Percentiles rank a stretch among this genome's conserved stretches.
Evolutionary conservation across 2,329 filamentous ascomycete genomes (phyloP).

Genomic region (Calycina herbarum): DNA sequence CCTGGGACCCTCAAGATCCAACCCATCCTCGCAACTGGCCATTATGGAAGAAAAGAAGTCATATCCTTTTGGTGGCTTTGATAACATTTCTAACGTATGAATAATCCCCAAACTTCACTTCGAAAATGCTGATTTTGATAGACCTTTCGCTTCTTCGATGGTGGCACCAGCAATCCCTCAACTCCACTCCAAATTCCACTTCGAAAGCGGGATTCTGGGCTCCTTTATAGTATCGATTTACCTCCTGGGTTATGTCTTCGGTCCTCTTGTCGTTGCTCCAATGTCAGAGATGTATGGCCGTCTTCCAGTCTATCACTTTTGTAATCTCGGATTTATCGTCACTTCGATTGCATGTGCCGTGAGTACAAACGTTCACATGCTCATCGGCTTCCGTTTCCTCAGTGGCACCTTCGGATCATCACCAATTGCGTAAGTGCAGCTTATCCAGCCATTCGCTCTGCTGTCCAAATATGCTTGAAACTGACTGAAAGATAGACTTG

Average conservation of each 20-base stretch:
- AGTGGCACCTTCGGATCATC: constrained; percentile 48
- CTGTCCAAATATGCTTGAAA: background rate
- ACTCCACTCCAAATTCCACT: background rate
- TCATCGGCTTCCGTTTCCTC: constrained; percentile 61
- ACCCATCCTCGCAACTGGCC: constrained; percentile 1
- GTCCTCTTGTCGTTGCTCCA: constrained; percentile 42
- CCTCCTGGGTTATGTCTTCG: constrained; percentile 28
- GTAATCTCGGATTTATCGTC: constrained; percentile 51
- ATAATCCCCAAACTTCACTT: background rate
- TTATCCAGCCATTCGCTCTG: background rate
- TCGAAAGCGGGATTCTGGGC: background rate
- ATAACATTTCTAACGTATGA: constrained; percentile 5
- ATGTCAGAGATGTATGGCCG: constrained; percentile 62
- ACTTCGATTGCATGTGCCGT: constrained; percentile 55
- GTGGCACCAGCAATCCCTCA: constrained; percentile 1
- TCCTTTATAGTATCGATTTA: constrained; percentile 4
- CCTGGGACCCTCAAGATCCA: background rate
- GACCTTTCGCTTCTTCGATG: constrained; percentile 2
- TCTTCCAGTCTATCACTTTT: constrained; percentile 49
- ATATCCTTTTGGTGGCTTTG: background rate
- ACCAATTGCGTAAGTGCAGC: constrained; percentile 30
- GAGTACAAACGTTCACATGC: constrained; percentile 45
- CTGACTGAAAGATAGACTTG: constrained; percentile 7
- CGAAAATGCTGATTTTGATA: constrained; percentile 3
- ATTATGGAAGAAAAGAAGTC: constrained; percentile 3